Evolutionary conservation across 345 rosid species (phyloP), one percentile per base, ranked within the genome.

Genomic region (Rhodomyrtus tomentosa): DNA sequence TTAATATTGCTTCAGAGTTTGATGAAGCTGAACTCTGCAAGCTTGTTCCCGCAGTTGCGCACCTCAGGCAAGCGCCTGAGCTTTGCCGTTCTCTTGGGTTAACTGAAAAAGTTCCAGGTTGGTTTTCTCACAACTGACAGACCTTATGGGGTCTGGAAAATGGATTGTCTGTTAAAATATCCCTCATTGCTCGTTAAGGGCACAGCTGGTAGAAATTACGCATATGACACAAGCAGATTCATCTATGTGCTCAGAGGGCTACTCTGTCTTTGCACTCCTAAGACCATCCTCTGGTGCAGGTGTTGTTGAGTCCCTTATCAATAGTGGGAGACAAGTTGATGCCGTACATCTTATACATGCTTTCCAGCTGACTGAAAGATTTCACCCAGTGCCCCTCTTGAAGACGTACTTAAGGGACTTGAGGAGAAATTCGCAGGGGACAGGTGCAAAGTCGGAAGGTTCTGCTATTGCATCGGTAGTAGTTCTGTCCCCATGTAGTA

Each of bases 71-170:
- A 89, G 90, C 95, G 86, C 90, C 93, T 90, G 91, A 90, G 91
- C 92, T 92, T 82, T 92, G 93, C 91, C 89, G 84, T 83, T 89
- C 93, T 86, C 91, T 93, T 88, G 94, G 93, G 79, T 87, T 93
- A 89, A 85, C 90, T 88, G 90, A 89, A 58, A 92, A 92, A 91
- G 91, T 89, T 89, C 91, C 94, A 93, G 95, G 95, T 93, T 89
- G 90, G 93, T 89, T 86, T 93, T 86, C 90, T 86, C 84, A 83
- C 84, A 81, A 87, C 82, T 84, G 85, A 83, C 88, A 88, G 86
- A 87, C 92, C 92, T 55, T 88, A 87, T 86, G 84, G 85, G 85
- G 27, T 89, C 81, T 84, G 86, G 90, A 89, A 88, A 84, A 56
- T 58, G 74, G 88, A 84, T 85, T 86, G 49, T 73, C 86, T 54